Base-by-base conservation (phyloP, 371 early-diverging fungal species). In the Rhizopus delemar region DNA sequence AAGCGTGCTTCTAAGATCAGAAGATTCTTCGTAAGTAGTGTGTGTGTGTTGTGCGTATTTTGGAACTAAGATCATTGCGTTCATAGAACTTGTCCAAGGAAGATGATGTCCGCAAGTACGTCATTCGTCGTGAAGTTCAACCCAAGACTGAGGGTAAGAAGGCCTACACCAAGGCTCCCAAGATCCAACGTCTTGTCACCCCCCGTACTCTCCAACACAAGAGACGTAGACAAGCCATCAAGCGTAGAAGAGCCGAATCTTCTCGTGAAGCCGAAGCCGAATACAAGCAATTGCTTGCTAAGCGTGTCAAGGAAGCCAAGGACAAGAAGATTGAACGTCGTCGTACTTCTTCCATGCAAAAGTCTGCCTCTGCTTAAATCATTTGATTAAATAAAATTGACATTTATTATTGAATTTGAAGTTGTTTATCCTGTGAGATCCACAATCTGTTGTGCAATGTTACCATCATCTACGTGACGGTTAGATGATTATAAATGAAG, bases 1-100 rank as follows among this genome's bases (percentile, higher is more conserved):
- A 99, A 99, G 93, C 91, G 98, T 78, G 97, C 96, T 70, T 88
- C 78, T 86, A 97, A 99, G 82, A 95, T 99, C 86, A 93, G 97
- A 83, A 94, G 94, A 88, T 86, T 97, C 85, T 97, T 98, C 83
- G 86, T 86, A 77, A 70, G 86, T 88, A 36, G 38, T 53, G 5
- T 53, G 8, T 1, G 8, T 16, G 41, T 9, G 15, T 2, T 5
- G 16, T 22, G 6, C 4, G 8, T 15, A 7, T 22, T n/a, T 34
- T 8, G 34, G 4, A 39, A 39, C 12, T 39, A 39, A 39, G 12
- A 7, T 9, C 12, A 57, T 49, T 41, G 9, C 11, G 6, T 31
- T 35, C 29, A 22, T 63, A 78, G 79, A 90, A 88, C 79, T 83
- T 99, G 77, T 85, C 86, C 85, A 93, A 94, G 88, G 94, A 91